A percentile compares a stretch with the other conserved stretches of the same genome.
Conservation (phyloP, 176 grass and related monocot species). For the Cenchrus americanus region DNA sequence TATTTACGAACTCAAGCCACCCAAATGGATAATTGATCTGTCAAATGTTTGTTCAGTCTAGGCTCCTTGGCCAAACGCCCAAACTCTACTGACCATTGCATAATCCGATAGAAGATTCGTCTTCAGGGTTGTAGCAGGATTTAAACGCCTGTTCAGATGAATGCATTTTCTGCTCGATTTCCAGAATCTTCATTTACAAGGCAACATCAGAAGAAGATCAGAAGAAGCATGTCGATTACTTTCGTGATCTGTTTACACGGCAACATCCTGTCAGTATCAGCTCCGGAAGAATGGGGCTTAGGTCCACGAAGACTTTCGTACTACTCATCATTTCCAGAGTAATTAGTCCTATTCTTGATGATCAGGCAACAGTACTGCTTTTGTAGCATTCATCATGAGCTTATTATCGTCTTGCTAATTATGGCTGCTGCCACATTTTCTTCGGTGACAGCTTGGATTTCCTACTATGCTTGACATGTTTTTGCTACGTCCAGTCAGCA, state of each 20-base stretch:
- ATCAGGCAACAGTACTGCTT: background rate
- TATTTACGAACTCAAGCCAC: background rate
- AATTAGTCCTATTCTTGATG: background rate
- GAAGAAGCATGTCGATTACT: too few relatives aligned
- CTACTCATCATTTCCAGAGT: background rate
- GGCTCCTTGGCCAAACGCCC: constrained; percentile 8
- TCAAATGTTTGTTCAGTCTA: background rate
- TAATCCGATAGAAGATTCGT: background rate
- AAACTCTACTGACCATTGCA: background rate
- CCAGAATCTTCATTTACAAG: background rate
- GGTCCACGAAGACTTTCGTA: background rate
- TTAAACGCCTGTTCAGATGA: background rate
- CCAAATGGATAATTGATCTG: background rate
- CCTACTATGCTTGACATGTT: background rate
- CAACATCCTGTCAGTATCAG: constrained; percentile 9
- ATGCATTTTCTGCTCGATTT: background rate
- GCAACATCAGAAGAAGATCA: background rate
- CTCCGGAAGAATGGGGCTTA: background rate
- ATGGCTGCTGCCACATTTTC: background rate
- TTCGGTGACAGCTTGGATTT: background rate
- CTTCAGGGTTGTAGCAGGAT: background rate
- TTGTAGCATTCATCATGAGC: background rate
- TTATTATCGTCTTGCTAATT: background rate
- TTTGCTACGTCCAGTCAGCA: background rate
- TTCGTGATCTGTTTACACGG: too few relatives aligned